Conservation (phyloP, 306 rosid genomes). For the Lathyrus oleraceus region DNA sequence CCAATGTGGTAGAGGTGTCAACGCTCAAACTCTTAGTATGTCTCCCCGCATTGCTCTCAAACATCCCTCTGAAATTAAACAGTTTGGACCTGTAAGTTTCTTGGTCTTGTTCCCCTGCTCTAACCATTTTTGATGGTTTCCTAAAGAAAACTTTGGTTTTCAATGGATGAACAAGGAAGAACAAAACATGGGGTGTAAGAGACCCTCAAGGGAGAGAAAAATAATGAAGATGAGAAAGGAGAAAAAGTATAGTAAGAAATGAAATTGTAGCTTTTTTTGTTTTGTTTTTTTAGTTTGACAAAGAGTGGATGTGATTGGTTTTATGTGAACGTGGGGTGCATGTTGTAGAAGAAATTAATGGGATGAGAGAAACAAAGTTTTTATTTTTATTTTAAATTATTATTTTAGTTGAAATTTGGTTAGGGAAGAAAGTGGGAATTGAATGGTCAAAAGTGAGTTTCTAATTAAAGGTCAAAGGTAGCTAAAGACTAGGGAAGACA, state of each 20-base stretch:
- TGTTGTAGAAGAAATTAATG: slow-evolving; percentile 45
- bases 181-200: slow-evolving; percentile 50
- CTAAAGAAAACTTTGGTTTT: slow-evolving; percentile 12
- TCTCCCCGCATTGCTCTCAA: slow-evolving; percentile 36
- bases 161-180: slow-evolving; percentile 40
- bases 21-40: slow-evolving; percentile 63
- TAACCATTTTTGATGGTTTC: slow-evolving; percentile 41
- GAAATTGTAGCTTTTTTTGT: slow-evolving; percentile 2
- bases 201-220: slow-evolving; percentile 30
- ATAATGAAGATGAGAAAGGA: slow-evolving; percentile 21
- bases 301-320: slow-evolving; percentile 50
- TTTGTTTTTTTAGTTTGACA: slow-evolving; percentile 41
- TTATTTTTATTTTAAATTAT: too few relatives aligned
- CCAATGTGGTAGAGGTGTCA: slow-evolving; percentile 38
- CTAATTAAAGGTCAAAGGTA: slow-evolving; percentile 55
- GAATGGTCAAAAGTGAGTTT: slow-evolving; percentile 66
- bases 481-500: slow-evolving; percentile 49
- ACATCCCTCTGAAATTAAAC: slow-evolving; percentile 46
- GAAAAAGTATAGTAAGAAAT: slow-evolving; percentile 29
- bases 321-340: slow-evolving; percentile 81
- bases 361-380: too few relatives aligned
- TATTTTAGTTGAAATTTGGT: slow-evolving; percentile 10
- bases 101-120: slow-evolving; percentile 50
- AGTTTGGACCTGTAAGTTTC: slow-evolving; percentile 46
- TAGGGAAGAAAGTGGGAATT: slow-evolving; percentile 19